Percentiles rank a stretch among this genome's conserved stretches.
phyloP scores from a whole-genome alignment of 495 filamentous ascomycete species.

The Lepidopterella palustris region DNA sequence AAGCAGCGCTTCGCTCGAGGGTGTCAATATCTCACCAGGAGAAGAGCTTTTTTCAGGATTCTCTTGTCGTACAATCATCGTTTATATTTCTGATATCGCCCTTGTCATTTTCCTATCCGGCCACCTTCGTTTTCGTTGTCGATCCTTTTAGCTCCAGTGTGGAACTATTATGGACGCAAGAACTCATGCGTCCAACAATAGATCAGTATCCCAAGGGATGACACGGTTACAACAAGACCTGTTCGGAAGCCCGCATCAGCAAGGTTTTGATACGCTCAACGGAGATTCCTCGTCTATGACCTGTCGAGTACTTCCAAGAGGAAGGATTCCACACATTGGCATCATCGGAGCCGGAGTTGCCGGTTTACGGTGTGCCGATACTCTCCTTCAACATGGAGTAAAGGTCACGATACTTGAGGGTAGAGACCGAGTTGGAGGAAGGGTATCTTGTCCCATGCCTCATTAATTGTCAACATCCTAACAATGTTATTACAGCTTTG shows the following conservation, averaged over 20 bases:
- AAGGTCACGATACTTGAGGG: conserved; percentile 82
- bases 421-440: conserved; percentile 73
- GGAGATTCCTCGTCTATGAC: conserved; percentile 14
- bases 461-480: not conserved
- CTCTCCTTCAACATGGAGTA: conserved; percentile 70
- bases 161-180: not conserved
- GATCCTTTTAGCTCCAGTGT: not conserved
- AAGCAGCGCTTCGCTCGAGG: not conserved
- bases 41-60: not conserved
- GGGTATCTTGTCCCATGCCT: conserved; percentile 48
- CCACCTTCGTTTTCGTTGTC: not conserved
- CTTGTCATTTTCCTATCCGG: not conserved
- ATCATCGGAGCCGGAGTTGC: conserved; percentile 82
- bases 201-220: not conserved
- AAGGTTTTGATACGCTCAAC: conserved; percentile 14
- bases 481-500: conserved; percentile 21
- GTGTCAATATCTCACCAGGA: not conserved
- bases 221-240: conserved; percentile 23
- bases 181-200: not conserved
- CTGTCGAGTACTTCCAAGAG: conserved; percentile 5
- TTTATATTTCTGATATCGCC: not conserved
- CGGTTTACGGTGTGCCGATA: conserved; percentile 80
- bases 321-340: conserved; percentile 50
- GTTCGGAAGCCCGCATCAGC: conserved; percentile 20
- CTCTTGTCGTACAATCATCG: not conserved